Conservation (phyloP, 2,329 filamentous ascomycete genomes). For the Ustilaginoidea virens region DNA sequence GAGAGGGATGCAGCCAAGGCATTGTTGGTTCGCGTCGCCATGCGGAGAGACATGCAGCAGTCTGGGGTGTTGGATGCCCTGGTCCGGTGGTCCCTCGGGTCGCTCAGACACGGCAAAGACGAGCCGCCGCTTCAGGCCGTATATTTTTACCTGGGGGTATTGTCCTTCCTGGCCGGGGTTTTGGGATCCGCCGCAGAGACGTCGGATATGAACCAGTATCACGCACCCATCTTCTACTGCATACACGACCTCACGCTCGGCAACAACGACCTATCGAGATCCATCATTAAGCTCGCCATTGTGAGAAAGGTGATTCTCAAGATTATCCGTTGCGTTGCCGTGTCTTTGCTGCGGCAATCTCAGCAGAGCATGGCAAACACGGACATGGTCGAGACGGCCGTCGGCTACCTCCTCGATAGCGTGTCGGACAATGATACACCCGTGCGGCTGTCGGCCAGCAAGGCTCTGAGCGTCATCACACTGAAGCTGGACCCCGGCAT, state of each 20-base stretch:
- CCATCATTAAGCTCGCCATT: constrained; percentile 56
- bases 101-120: constrained; percentile 31
- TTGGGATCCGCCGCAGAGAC: constrained; percentile 54
- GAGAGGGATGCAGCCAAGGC: constrained; percentile 79
- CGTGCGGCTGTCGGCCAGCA: constrained; percentile 80
- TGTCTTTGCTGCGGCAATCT: constrained; percentile 45
- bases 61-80: constrained; percentile 54
- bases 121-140: constrained; percentile 32
- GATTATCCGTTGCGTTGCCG: constrained; percentile 58
- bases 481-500: constrained; percentile 66
- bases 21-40: constrained; percentile 66
- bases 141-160: constrained; percentile 62
- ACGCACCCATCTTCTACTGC: constrained; percentile 49
- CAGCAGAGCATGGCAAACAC: constrained; percentile 24
- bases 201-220: constrained; percentile 54
- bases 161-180: constrained; percentile 67
- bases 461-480: constrained; percentile 77
- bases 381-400: constrained; percentile 59
- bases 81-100: constrained; percentile 53
- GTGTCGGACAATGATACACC: constrained; percentile 82
- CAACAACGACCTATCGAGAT: constrained; percentile 30
- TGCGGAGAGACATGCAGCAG: constrained; percentile 76
- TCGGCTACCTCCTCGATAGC: constrained; percentile 65
- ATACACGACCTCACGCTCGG: constrained; percentile 42
- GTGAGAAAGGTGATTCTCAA: constrained; percentile 76